Base-by-base conservation (phyloP, 2,329 filamentous ascomycete genomes). In the Fusarium nodosum region DNA sequence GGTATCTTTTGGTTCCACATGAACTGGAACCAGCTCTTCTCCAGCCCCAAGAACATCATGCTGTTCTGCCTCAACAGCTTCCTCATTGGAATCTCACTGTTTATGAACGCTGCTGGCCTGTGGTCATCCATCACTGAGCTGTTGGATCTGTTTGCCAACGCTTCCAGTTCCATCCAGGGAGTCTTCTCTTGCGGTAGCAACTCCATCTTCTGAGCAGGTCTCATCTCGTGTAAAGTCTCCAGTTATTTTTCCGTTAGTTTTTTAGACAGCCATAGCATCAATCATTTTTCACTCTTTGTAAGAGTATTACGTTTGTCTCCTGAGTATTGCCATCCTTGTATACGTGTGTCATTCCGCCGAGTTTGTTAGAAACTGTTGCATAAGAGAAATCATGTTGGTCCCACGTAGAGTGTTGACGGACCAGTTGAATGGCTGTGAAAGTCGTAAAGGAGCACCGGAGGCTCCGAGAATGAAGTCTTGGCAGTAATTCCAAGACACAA, bases 1-100 rank as follows among this genome's bases (percentile, higher is more conserved):
- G 77, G 69, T 62, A 68, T 79, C 44, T 77, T 78, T 61, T 79
- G 77, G 78, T 76, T 79, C 71, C 76, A 77, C 69, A 73, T 78
- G 60, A 79, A 80, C 74, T 77, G 77, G 77, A 68, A 75, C 48
- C 61, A 73, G 42, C 72, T 74, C 51, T 77, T 78, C 47, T 70
- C 50, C 48, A 70, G 56, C 56, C 72, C 69, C 74, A 73, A 63
- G 53, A 79, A 78, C 62, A 79, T 75, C 15, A 38, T 60, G 13
- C 60, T 77, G 42, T 70, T 72, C 50, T 68, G 67, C 34, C 20
- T 77, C 52, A 80, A 79, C 50, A 64, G 56, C 15, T 73, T 77
- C 51, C 75, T 79, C 30, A 75, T 79, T 24, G 26, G 72, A 44
- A 75, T 77, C 48, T 73, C 77, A 16, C 55, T 79, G 31, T 79